Percentiles rank a stretch among this genome's conserved stretches.
Evolutionary conservation across 495 filamentous ascomycete genomes (phyloP).

Genomic region (Opeltia flavorubescens): DNA sequence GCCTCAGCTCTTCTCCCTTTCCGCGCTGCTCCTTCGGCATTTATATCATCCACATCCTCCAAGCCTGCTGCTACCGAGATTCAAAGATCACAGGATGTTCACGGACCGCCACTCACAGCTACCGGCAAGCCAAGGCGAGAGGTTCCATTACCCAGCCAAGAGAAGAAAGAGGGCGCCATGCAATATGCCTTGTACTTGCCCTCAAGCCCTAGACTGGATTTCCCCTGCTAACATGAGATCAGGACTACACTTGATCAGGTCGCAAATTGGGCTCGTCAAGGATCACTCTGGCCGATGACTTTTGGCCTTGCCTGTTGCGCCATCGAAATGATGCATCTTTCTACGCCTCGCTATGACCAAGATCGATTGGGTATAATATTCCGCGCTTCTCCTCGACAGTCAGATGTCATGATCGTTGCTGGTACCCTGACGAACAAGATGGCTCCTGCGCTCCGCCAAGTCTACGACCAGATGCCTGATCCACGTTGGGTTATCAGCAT

Average conservation of each 20-base stretch:
- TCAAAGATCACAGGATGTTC: constrained; percentile 24
- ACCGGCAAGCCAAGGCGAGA: constrained; percentile 48
- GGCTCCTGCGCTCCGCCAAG: constrained; percentile 78
- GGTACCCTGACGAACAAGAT: constrained; percentile 92
- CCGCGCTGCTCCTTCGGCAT: constrained; percentile 34
- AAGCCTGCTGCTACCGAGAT: constrained; percentile 38
- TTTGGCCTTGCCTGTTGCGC: constrained; percentile 90
- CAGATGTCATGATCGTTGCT: constrained; percentile 90
- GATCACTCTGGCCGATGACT: constrained; percentile 84
- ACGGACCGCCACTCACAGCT: constrained; percentile 19
- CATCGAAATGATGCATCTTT: constrained; percentile 92
- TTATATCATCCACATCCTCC: constrained; percentile 46
- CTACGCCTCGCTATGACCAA: constrained; percentile 86
- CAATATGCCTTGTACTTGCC: constrained; percentile 87
- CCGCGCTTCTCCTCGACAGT: constrained; percentile 80
- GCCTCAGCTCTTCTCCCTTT: constrained; percentile 42
- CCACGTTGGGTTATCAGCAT: constrained; percentile 86
- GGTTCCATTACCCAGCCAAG: constrained; percentile 80
- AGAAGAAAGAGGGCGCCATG: constrained; percentile 83
- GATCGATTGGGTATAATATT: constrained; percentile 89
- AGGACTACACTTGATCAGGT: constrained; percentile 75
- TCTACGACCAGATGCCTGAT: constrained; percentile 94
- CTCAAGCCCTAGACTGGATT: not conserved
- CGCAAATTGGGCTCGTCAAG: constrained; percentile 79
- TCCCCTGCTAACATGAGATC: not conserved